Evolutionary conservation across 2,329 filamentous ascomycete species (phyloP).

Genomic region (Penicillium frequentans): DNA sequence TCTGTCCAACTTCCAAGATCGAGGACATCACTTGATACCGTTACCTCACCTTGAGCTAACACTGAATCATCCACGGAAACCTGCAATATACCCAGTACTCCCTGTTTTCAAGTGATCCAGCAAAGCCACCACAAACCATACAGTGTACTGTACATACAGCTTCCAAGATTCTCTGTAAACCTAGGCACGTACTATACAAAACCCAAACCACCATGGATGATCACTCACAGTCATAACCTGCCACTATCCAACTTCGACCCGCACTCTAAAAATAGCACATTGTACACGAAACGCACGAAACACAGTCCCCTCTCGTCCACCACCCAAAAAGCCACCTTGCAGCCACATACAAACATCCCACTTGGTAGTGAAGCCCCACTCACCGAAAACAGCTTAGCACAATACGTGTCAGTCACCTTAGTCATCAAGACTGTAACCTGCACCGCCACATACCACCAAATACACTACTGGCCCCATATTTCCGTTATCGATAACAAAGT

Average conservation of each 20-base stretch:
- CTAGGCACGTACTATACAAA: background rate
- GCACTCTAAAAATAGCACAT: background rate
- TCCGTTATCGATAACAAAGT: slow-evolving; percentile 4
- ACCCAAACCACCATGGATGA: background rate
- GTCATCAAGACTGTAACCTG: background rate
- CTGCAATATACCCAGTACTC: background rate
- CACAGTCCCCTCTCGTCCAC: background rate
- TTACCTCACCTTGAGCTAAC: background rate
- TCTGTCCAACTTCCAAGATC: background rate
- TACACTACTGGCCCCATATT: background rate
- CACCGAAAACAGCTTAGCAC: background rate
- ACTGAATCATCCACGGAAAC: background rate
- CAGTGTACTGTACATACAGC: background rate
- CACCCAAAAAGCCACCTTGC: background rate
- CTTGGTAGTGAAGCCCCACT: background rate
- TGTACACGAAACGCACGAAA: background rate
- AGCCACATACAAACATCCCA: background rate
- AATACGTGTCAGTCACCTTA: background rate
- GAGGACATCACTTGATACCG: background rate
- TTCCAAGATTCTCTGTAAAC: background rate
- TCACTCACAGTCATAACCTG: background rate
- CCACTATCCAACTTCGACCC: background rate
- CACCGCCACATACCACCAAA: background rate
- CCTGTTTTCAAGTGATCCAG: background rate
- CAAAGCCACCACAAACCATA: slow-evolving; percentile 1